Base-by-base conservation (phyloP, 1,139 yeast species). In the Scheffersomyces lignicola region DNA sequence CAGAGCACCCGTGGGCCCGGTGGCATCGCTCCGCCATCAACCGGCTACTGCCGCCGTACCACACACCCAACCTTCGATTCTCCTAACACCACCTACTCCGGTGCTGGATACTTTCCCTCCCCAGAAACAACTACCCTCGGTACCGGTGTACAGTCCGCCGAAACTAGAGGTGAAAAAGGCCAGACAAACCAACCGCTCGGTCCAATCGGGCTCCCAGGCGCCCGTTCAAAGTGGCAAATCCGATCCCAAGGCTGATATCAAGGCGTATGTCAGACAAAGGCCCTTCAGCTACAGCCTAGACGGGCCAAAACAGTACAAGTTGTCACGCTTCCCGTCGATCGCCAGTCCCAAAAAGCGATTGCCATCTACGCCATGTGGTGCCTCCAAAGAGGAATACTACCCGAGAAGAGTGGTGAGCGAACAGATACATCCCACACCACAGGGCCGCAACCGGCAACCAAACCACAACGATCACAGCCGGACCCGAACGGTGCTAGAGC, bases 211-310 rank as follows among this genome's bases (percentile, higher is more conserved):
- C 9, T 5, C 14, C 23, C 23, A 29, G 10, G 13, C 9, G 8
- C 5, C 21, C 13, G 5, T 12, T 8, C 20, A 27, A 11, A 10
- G 24, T 18, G 13, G 11, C 6, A 28, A 18, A 14, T 8, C 16
- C 9, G 23, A 28, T 18, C 22, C 23, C 7, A 17, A 28, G 8
- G 23, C 23, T 17, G 23, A 17, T 5, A 17, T 28, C 15, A 17
- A 28, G 12, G 23, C 31, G 9, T 15, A 44, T 27, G 58, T 60
- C 3, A 46, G 60, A 34, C 60, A 57, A 37, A 44, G 62, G 11
- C 69, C 69, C 1, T 58, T 54, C 35, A 58, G 62, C 35, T 60
- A 43, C 36, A 57, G 68, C 41, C 53, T 68, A 13, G 74, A 67
- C 42, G 31, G 49, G 7, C 56, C 58, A 3, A 52, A 47, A n/a